Percentiles rank a stretch among this genome's conserved stretches.
Conservation (phyloP, 352 stramenopile species). For the Hyaloperonospora brassicae region DNA sequence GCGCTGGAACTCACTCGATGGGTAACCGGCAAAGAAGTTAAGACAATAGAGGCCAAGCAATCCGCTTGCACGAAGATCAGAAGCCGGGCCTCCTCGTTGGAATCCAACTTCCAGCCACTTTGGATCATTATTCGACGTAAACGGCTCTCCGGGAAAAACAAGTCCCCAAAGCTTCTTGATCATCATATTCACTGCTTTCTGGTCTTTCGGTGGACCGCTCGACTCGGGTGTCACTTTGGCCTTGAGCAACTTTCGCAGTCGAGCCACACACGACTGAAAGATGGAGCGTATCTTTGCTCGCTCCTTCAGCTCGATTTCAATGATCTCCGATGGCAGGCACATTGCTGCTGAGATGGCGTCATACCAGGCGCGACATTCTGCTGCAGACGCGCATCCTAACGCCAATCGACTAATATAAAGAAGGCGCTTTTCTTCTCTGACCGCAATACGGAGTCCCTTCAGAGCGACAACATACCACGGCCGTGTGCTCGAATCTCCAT, state of each 20-base stretch:
- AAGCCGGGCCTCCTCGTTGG: constrained; percentile 69
- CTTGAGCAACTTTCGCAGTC: constrained; percentile 67
- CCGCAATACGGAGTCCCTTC: constrained; percentile 52
- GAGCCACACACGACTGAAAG: constrained; percentile 57
- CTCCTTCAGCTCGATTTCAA: constrained; percentile 73
- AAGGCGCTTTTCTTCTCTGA: constrained; percentile 57
- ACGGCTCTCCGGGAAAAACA: constrained; percentile 51
- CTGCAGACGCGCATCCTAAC: constrained; percentile 42
- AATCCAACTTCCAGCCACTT: constrained; percentile 82
- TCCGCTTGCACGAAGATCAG: constrained; percentile 72
- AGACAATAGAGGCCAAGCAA: constrained; percentile 80
- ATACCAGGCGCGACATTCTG: constrained; percentile 64
- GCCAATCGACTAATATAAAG: constrained; percentile 54
- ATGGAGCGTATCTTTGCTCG: constrained; percentile 59
- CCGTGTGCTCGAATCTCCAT: constrained; percentile 44
- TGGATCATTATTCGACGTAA: constrained; percentile 62
- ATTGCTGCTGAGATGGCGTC: constrained; percentile 57
- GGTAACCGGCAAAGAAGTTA: constrained; percentile 74
- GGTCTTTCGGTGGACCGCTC: constrained; percentile 57
- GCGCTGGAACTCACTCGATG: constrained; percentile 51
- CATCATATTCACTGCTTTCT: constrained; percentile 73
- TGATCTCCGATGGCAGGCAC: constrained; percentile 53
- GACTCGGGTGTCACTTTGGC: constrained; percentile 71
- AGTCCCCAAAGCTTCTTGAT: constrained; percentile 62
- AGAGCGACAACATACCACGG: constrained; percentile 79